These are phyloP conservation scores for Coleophoma cylindrospora DNA, from an alignment of 2,329 filamentous ascomycete genomes.

Conservation along the genomic window DNA sequence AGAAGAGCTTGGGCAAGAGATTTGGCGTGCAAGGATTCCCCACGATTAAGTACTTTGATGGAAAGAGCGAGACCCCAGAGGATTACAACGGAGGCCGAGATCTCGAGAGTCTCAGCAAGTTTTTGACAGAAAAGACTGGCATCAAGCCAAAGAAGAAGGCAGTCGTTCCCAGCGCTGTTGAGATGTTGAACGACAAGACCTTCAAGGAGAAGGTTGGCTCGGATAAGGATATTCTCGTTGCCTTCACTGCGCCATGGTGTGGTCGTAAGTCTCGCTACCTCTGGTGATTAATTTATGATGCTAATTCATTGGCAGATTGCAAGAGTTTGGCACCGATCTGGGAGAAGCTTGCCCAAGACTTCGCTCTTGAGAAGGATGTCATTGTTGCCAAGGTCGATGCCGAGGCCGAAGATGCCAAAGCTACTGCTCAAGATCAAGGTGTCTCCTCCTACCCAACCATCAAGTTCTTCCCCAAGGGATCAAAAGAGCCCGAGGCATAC, in stretches of 20 bases:
- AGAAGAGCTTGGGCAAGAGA: conserved; percentile 77
- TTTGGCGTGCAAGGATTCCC: conserved; percentile 94
- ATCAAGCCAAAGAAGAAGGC: conserved; percentile 72
- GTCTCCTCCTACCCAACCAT: conserved; percentile 91
- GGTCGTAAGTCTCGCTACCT: conserved; percentile 61
- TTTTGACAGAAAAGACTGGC: conserved; percentile 83
- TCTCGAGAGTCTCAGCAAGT: conserved; percentile 75
- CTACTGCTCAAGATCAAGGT: conserved; percentile 67
- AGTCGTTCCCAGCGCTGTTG: conserved; percentile 68
- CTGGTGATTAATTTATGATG: not conserved
- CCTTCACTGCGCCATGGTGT: conserved; percentile 98
- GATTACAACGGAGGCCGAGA: conserved; percentile 88
- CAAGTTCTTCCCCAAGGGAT: conserved; percentile 92
- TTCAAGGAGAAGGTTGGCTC: conserved; percentile 76
- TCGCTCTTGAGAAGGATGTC: conserved; percentile 70
- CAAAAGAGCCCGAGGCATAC: conserved; percentile 67
- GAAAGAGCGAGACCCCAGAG: conserved; percentile 77
- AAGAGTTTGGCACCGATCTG: conserved; percentile 87
- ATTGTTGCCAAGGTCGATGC: conserved; percentile 94
- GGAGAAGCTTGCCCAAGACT: conserved; percentile 83
- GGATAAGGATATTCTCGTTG: conserved; percentile 87
- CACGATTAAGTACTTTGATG: conserved; percentile 96
- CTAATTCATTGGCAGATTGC: conserved; percentile 65
- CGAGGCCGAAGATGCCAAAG: conserved; percentile 81
- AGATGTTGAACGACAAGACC: conserved; percentile 72